These are phyloP conservation scores for Fusarium sp. DNA, from an alignment of 2,329 filamentous ascomycete species.

Conservation along the genomic window DNA sequence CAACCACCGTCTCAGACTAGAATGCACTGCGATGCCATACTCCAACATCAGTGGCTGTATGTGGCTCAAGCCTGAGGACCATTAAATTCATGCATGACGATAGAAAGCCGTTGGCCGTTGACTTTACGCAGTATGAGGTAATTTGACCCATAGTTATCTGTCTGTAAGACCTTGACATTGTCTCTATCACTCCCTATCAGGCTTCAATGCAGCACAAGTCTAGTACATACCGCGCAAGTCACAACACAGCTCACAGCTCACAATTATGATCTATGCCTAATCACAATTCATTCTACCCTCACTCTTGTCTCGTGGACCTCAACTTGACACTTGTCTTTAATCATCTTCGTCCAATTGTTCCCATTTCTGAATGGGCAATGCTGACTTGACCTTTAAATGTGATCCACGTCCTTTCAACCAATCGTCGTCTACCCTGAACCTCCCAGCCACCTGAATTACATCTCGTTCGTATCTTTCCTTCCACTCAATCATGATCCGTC, in stretches of 20 bases:
- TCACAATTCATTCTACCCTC: background rate
- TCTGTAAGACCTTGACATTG: background rate
- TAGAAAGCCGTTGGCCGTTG: background rate
- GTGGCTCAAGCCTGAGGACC: background rate
- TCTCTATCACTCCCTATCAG: background rate
- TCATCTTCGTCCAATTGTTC: background rate
- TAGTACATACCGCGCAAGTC: background rate
- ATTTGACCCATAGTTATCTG: background rate
- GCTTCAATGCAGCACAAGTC: slow-evolving; percentile 7
- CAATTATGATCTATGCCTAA: background rate
- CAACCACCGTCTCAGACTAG: background rate
- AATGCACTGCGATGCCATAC: background rate
- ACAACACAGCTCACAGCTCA: background rate
- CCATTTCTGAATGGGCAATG: background rate
- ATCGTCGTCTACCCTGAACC: slow-evolving; percentile 31
- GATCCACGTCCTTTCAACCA: background rate
- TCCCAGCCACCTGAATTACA: slow-evolving; percentile 39
- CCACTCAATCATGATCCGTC: slow-evolving; percentile 24
- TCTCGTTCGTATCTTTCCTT: slow-evolving; percentile 28
- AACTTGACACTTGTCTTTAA: background rate
- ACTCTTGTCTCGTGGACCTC: background rate
- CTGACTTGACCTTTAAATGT: background rate
- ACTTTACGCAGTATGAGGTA: background rate
- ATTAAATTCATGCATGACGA: slow-evolving; percentile 8
- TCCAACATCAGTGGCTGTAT: background rate